These are phyloP conservation scores for Cardiospermum halicacabum DNA, from an alignment of 345 rosid species.

Conservation along the genomic window DNA sequence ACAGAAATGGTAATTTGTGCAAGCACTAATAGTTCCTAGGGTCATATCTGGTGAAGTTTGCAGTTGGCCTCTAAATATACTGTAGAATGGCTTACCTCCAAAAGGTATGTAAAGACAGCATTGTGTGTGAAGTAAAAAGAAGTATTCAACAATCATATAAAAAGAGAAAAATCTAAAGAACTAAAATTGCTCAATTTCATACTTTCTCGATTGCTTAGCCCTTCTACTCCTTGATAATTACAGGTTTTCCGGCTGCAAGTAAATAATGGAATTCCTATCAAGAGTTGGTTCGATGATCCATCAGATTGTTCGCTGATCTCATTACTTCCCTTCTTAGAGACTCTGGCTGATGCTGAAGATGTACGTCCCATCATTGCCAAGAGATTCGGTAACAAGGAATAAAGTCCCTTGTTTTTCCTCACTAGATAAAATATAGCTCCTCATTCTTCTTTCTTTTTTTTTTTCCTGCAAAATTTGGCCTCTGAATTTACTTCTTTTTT, in stretches of 20 bases:
- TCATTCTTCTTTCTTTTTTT: constrained; percentile 22
- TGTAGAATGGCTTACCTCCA: not conserved
- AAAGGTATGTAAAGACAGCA: not conserved
- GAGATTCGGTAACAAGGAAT: constrained; percentile 75
- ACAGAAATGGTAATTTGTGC: not conserved
- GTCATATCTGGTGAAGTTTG: not conserved
- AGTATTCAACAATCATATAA: not conserved
- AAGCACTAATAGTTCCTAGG: not conserved
- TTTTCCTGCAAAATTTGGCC: constrained; percentile 13
- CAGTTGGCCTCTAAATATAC: not conserved
- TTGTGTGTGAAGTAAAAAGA: not conserved
- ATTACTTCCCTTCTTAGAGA: constrained; percentile 90
- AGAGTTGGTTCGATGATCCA: constrained; percentile 95
- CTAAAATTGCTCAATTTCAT: not conserved
- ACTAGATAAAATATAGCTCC: constrained; percentile 32
- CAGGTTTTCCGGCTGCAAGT: constrained; percentile 94
- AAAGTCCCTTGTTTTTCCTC: constrained; percentile 30
- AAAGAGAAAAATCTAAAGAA: not conserved
- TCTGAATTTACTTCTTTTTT: constrained; percentile 27
- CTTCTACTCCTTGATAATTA: constrained; percentile 24
- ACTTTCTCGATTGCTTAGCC: constrained; percentile 13
- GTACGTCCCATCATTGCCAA: constrained; percentile 88
- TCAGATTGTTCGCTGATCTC: constrained; percentile 74
- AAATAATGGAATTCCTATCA: constrained; percentile 92
- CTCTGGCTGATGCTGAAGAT: constrained; percentile 74